Evolutionary conservation across 805 yeast species (phyloP), one percentile per base, ranked within the genome.

Genomic region (Kodamaea laetipori): DNA sequence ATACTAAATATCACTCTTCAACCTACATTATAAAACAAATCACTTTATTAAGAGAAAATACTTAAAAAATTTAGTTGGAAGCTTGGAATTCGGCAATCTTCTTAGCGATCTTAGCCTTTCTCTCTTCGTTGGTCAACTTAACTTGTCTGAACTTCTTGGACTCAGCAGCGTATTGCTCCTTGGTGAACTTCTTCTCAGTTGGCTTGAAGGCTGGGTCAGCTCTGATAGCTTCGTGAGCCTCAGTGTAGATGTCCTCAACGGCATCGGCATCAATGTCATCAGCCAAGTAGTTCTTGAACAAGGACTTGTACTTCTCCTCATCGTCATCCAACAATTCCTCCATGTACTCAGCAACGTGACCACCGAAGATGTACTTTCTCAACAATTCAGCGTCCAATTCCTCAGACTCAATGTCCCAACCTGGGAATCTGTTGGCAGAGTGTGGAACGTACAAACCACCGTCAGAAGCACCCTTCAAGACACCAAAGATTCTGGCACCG

Each of bases 321-420:
- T 92, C 99, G 75, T 92, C 99, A 69, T 94, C 99, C 75, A 94
- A 92, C 73, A 94, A 87, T 82, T 92, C 98, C 83, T 94, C 99
- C 97, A 94, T 94, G 94, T 94, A 94, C 83, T 94, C 98, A 69
- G 99, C 84, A 69, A 94, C 90, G 86, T 94, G 99, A 76, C 98
- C 98, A 81, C 96, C 98, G 71, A 92, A 86, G 82, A 94, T 94
- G 95, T 94, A 94, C 78, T 88, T 89, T 89, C 97, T 89, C 75
- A 94, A 84, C 61, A 82, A 76, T 72, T 94, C 99, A 65, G 97
- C 89, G 71, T 94, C 99, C 66, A 94, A 84, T 80, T 94, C 99
- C 81, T 94, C 96, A 65, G 85, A 69, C 82, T 94, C 99, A 66
- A 92, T 88, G 77, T 94, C 99, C 95, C 92, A 94, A 80, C 99